Conservation (phyloP, 2,329 filamentous ascomycete genomes). For the Arthrobotrys pseudoclavata region DNA sequence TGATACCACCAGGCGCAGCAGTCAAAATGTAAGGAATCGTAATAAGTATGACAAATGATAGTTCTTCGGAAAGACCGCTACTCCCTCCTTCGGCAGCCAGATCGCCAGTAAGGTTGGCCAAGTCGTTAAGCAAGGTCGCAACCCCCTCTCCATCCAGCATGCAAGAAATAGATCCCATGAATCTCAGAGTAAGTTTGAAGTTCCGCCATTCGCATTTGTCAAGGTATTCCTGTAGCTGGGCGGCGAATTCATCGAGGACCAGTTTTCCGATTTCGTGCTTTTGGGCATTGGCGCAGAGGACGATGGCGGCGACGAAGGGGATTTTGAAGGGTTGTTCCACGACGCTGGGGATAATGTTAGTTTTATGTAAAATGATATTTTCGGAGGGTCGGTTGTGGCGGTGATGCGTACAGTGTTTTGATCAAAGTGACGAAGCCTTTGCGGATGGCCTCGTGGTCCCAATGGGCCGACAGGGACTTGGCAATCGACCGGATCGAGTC, state of each 20-base stretch:
- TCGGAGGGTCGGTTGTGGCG: neutral
- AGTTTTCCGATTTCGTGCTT: slow-evolving; percentile 73
- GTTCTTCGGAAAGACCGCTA: slow-evolving; percentile 53
- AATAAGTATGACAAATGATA: slow-evolving; percentile 84
- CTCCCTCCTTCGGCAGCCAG: slow-evolving; percentile 78
- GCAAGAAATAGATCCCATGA: slow-evolving; percentile 86
- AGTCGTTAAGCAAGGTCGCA: slow-evolving; percentile 85
- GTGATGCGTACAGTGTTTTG: slow-evolving; percentile 76
- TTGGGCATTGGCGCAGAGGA: slow-evolving; percentile 82
- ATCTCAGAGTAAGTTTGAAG: slow-evolving; percentile 89
- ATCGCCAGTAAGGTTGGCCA: slow-evolving; percentile 74
- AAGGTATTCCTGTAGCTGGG: slow-evolving; percentile 76
- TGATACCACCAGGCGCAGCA: slow-evolving; percentile 76
- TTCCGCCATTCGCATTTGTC: slow-evolving; percentile 84
- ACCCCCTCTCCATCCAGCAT: slow-evolving; percentile 86
- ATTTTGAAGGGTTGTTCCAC: slow-evolving; percentile 96
- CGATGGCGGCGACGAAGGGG: slow-evolving; percentile 89
- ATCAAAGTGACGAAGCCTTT: slow-evolving; percentile 79
- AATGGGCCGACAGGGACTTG: slow-evolving; percentile 82
- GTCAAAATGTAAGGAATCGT: slow-evolving; percentile 92
- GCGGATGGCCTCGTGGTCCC: slow-evolving; percentile 84
- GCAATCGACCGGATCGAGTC: slow-evolving; percentile 83
- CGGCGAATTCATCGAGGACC: slow-evolving; percentile 77
- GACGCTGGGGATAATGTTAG: slow-evolving; percentile 68
- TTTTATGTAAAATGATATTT: neutral